These are phyloP conservation scores for Aspergillus cristatus DNA, from an alignment of 495 filamentous ascomycete genomes.

Conservation along the genomic window DNA sequence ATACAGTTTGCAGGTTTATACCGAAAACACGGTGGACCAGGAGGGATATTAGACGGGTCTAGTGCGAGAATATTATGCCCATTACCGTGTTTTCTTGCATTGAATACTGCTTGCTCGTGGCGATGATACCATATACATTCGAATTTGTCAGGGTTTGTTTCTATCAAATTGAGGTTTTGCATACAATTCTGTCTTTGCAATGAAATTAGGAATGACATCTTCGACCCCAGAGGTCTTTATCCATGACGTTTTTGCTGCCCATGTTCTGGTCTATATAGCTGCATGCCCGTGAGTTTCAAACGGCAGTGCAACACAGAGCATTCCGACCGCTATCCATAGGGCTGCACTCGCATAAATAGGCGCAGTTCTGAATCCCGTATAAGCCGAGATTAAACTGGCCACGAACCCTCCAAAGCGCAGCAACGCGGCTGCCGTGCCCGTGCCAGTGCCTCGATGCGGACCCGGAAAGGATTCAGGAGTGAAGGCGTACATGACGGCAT, in stretches of 20 bases:
- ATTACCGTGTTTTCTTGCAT: too few species aligned
- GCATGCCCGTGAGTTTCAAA: constrained; percentile 29
- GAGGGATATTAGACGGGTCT: constrained; percentile 1
- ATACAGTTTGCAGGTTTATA: constrained; percentile 31
- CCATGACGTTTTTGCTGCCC: too few species aligned
- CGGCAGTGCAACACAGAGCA: constrained; percentile 20
- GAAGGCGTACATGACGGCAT: constrained; percentile 49
- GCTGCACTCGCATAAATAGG: constrained; percentile 28
- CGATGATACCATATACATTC: too few species aligned
- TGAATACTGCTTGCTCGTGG: too few species aligned
- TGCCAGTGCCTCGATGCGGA: constrained; percentile 43
- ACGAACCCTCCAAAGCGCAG: constrained; percentile 20
- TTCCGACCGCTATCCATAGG: constrained; percentile 21
- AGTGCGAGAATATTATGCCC: too few species aligned
- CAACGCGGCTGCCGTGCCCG: constrained; percentile 33
- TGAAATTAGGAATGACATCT: too few species aligned
- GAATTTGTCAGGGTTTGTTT: too few species aligned
- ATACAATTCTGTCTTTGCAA: too few species aligned
- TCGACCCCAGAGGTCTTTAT: too few species aligned
- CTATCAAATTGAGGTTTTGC: too few species aligned
- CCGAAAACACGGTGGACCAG: constrained; percentile 18
- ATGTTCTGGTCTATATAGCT: constrained; percentile 9
- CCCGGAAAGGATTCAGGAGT: constrained; percentile 49
- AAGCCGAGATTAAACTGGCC: constrained; percentile 22
- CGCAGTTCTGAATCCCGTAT: constrained; percentile 22